phyloP scores from a whole-genome alignment of 2,329 filamentous ascomycete species.

The Claviceps capensis region DNA sequence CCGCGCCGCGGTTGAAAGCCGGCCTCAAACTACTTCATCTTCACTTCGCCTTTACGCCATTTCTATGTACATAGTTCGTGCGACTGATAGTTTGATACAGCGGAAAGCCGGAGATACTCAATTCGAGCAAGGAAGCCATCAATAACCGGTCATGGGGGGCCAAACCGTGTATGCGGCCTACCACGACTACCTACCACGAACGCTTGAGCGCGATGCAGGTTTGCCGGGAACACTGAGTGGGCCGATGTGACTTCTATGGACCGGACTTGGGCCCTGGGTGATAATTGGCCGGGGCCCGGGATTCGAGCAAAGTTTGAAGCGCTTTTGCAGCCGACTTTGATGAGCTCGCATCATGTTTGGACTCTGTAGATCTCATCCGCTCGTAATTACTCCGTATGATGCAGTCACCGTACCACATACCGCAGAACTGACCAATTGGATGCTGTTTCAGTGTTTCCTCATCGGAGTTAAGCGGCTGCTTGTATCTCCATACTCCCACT shows the following conservation, averaged over 20 bases:
- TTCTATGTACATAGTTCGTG: background rate
- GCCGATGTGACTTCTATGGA: background rate
- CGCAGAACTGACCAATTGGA: too few species aligned
- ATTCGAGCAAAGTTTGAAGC: too few species aligned
- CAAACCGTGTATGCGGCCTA: background rate
- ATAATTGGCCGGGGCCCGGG: too few species aligned
- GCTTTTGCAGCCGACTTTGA: too few species aligned
- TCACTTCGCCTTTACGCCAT: background rate
- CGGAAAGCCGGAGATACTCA: conserved; percentile 3
- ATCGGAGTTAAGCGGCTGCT: too few species aligned
- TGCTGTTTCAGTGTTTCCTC: too few species aligned
- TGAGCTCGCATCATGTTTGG: too few species aligned
- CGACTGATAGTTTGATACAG: background rate
- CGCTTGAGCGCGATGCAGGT: background rate
- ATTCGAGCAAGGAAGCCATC: background rate
- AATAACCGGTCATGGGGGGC: background rate
- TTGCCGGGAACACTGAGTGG: background rate
- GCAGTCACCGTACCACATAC: too few species aligned
- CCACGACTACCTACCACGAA: background rate
- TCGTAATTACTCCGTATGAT: too few species aligned
- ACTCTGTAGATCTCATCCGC: too few species aligned
- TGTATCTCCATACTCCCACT: too few species aligned
- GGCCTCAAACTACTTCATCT: background rate
- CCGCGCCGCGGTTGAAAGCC: background rate
- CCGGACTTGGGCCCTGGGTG: too few species aligned